Evolutionary conservation across 1,139 yeast genomes (phyloP), one percentile per base, ranked within the genome.

Genomic region (Barnettozyma hawaiiensis): DNA sequence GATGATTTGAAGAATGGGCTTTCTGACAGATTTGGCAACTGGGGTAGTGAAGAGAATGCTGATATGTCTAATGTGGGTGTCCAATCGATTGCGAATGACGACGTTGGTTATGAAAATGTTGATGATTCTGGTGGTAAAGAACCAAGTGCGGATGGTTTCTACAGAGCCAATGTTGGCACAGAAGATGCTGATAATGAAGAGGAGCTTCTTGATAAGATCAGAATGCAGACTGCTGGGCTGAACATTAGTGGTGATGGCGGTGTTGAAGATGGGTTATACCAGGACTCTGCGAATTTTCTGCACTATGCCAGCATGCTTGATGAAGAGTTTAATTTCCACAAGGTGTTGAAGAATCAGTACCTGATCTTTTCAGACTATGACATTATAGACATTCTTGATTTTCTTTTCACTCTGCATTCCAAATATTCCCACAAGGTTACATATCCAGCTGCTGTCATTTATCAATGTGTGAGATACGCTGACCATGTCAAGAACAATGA

Each of bases 321-420:
- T 8, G 58, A 55, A 4, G 55, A 50, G 8, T 66, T 65, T 42
- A 60, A 65, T 45, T 66, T 59, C 47, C 52, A 50, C 22, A 62
- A 52, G 40, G 35, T 64, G 32, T 21, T 56, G 8, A 60, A 62
- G 42, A 57, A 62, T 33, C 69, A 66, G 47, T 66, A 58, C 47
- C 67, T 83, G 39, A 74, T 75, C 50, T 81, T 80, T 51, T 69
- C 75, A n/a, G 89, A 82, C 53, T 73, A 75, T 45, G 87, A 81
- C 55, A 79, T 84, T 18, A 78, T 85, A 1, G 64, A 70, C 11
- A 68, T 82, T 22, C 65, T 83, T 43, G 79, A 81, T 47, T 71
- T 73, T 46, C 66, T 81, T 15, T 76, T 79, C 46, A 58, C 62
- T 4, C 60, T 82, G 43, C 71, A 68, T 41, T 69, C 66, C 26